Evolutionary conservation across 257 asterid genomes (phyloP).

Genomic region (Galeopsis tetrahit): DNA sequence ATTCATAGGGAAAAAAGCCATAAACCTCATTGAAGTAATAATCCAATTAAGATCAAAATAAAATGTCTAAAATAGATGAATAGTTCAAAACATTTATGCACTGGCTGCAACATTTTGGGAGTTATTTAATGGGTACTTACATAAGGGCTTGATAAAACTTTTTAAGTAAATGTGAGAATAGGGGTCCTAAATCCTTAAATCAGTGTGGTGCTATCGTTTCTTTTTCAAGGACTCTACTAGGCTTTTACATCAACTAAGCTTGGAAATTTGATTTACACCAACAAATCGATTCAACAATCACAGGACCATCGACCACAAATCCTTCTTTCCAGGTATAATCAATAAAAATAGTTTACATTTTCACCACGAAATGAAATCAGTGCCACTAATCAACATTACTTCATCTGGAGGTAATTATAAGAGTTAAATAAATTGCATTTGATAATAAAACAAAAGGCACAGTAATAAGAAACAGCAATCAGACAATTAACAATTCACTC

Average conservation of each 20-base stretch:
- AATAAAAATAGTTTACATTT: not conserved
- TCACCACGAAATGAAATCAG: not conserved
- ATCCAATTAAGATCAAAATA: not conserved
- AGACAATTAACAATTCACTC: not conserved
- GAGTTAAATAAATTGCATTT: not conserved
- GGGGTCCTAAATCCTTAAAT: not conserved
- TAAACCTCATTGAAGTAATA: not conserved
- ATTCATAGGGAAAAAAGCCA: not conserved
- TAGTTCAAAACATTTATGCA: not conserved
- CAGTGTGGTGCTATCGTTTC: not conserved
- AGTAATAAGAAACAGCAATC: constrained; percentile 1
- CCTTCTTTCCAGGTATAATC: not conserved
- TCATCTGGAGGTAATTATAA: not conserved
- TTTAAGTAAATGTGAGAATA: not conserved
- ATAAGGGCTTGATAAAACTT: not conserved
- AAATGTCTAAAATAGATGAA: not conserved
- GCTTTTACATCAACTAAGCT: not conserved
- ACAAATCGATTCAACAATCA: not conserved
- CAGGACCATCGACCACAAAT: not conserved
- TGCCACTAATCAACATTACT: not conserved
- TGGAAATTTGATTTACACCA: not conserved
- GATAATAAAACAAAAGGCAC: not conserved
- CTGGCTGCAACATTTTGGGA: not conserved
- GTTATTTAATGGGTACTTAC: not conserved
- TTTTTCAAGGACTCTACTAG: not conserved